Evolutionary conservation across 495 filamentous ascomycete species (phyloP), one percentile per base, ranked within the genome.

Genomic region (Letharia columbiana): DNA sequence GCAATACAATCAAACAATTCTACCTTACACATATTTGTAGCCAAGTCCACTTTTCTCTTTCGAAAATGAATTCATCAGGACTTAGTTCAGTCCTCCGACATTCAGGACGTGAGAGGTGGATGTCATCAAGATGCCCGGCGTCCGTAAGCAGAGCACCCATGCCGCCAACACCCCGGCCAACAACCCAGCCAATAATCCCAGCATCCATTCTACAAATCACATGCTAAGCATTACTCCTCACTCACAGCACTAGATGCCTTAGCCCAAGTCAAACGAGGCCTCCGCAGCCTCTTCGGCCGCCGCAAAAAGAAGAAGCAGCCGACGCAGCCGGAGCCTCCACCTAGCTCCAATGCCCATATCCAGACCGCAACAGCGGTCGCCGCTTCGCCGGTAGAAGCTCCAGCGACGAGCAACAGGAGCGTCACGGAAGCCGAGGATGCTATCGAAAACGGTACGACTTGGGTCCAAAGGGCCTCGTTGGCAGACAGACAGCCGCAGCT

Each of bases 261-360:
- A 17, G 69, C 69, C 56, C 69, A 71, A 45, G 69, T 71, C 31
- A 71, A 71, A 57, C 64, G 54, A 23, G 67, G 69, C 31, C 64
- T 71, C 23, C 63, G 64, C 28, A 63, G 67, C 28, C 67, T 71
- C 57, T 71, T 69, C 60, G 61, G 64, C 47, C 69, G 69, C 59
- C 61, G 66, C 23, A 71, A 71, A 56, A 56, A 62, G 23, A 61
- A 63, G 35, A 28, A n/a, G 28, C 44, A 60, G 40, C 69, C 66
- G 47, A n/a, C 37, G 28, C 54, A 71, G 42, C 52, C 41, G 17
- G 57, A 62, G 41, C 62, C 63, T 15, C 52, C 59, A 11, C 49
- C 39, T 5, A 56, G 41, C 12, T 31, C 62, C 28, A 37, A 42
- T 20, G 58, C 59, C 35, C 47, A 59, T 8, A 66, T 37, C 8